Evolutionary conservation across 2,329 filamentous ascomycete genomes (phyloP).

Genomic region (Pyricularia sp.): DNA sequence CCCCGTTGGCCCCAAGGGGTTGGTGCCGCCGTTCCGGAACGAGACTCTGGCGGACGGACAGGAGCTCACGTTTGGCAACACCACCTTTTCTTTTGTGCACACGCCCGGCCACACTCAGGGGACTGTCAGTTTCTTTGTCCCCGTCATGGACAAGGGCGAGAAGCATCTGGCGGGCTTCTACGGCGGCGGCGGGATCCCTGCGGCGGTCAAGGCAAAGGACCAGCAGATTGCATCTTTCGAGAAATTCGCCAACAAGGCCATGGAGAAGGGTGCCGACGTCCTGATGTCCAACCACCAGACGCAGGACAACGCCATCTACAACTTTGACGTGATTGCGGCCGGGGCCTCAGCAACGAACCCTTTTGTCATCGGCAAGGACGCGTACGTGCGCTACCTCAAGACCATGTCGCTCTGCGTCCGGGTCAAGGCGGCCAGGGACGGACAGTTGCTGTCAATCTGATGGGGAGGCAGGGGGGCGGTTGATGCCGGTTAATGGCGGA

Average conservation of each 20-base stretch:
- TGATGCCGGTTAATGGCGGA: too few relatives aligned
- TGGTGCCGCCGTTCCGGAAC: slow-evolving; percentile 7
- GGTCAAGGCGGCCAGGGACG: slow-evolving; percentile 1
- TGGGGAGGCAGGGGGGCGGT: too few relatives aligned
- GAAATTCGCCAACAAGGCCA: slow-evolving; percentile 6
- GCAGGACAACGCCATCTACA: slow-evolving; percentile 12
- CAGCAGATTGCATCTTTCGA: slow-evolving; percentile 13
- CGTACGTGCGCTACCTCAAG: neutral
- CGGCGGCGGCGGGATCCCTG: slow-evolving; percentile 8
- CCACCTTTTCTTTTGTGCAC: slow-evolving; percentile 9
- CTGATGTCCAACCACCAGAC: slow-evolving; percentile 15
- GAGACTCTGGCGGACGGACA: slow-evolving; percentile 8
- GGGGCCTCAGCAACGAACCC: neutral
- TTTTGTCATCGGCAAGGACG: neutral
- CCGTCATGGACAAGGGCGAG: slow-evolving; percentile 12
- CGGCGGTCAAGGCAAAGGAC: slow-evolving; percentile 12
- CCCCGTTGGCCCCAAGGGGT: neutral
- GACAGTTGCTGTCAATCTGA: neutral
- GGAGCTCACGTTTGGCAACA: slow-evolving; percentile 14
- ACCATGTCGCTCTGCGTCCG: neutral
- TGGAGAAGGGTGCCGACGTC: slow-evolving; percentile 10
- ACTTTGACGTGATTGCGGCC: neutral
- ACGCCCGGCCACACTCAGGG: slow-evolving; percentile 17
- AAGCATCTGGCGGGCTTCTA: slow-evolving; percentile 15
- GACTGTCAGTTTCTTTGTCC: slow-evolving; percentile 14